Evolutionary conservation across 2,329 filamentous ascomycete species (phyloP).

Genomic region (Colletotrichum tanaceti): DNA sequence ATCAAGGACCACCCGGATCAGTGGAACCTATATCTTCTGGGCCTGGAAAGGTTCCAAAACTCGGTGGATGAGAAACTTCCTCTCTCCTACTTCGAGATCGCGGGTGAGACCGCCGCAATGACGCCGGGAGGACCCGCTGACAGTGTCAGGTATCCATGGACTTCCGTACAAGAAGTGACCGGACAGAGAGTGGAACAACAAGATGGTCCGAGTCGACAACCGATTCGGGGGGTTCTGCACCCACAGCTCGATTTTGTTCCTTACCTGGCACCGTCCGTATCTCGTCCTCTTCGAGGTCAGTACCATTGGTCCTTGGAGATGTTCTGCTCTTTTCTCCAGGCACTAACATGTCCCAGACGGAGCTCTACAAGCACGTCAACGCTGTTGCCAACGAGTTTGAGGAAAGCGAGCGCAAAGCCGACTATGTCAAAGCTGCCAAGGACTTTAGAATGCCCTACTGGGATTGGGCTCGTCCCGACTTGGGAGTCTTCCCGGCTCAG

Average conservation of each 20-base stretch:
- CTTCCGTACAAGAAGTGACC: slow-evolving; percentile 47
- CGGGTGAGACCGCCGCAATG: not conserved
- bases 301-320: not conserved
- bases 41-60: slow-evolving; percentile 35
- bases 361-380: slow-evolving; percentile 44
- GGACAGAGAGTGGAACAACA: slow-evolving; percentile 40
- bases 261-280: slow-evolving; percentile 75
- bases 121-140: not conserved
- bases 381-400: slow-evolving; percentile 44
- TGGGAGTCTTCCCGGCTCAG: slow-evolving; percentile 42
- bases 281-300: slow-evolving; percentile 68
- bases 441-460: slow-evolving; percentile 50
- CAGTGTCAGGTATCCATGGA: slow-evolving; percentile 48
- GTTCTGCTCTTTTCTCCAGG: not conserved
- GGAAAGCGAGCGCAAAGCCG: slow-evolving; percentile 34
- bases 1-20: slow-evolving; percentile 34
- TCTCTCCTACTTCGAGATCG: slow-evolving; percentile 35
- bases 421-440: slow-evolving; percentile 46
- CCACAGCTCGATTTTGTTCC: slow-evolving; percentile 70
- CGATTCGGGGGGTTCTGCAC: slow-evolving; percentile 71
- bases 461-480: slow-evolving; percentile 47
- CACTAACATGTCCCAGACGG: slow-evolving; percentile 39
- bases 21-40: slow-evolving; percentile 36
- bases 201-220: slow-evolving; percentile 45
- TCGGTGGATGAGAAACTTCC: slow-evolving; percentile 17